Base-by-base conservation (phyloP, 106 monocot genomes). In the Dioscorea alata region DNA sequence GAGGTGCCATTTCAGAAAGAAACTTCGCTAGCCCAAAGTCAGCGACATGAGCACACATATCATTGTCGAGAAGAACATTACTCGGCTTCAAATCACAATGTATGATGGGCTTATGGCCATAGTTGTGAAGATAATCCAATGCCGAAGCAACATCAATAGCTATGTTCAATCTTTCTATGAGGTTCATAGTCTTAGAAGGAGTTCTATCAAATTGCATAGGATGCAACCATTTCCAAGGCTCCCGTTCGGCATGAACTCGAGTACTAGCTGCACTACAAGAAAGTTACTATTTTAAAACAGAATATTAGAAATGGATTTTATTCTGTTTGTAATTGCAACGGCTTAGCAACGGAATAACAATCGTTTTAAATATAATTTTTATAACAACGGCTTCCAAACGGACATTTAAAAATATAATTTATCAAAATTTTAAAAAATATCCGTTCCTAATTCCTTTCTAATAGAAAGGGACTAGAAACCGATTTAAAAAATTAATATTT, bases 21-120 rank as follows among this genome's bases (percentile, higher is more conserved):
- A 73, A 54, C 64, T 23, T 73, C 32, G 73, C 63, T 54, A 73
- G 23, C 15, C 73, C 73, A 42, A 73, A 73, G 33, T 73, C 73
- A 20, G 33, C 21, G 4, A 73, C 21, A 57, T 57, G 64, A 4
- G 73, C 63, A 10, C 18, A n/a, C 73, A 73, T 73, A 53, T 64
- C 22, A 6, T 52, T 32, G 31, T 65, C 64, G 12, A 73, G 56
- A 19, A 73, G 64, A 57, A 73, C 13, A 53, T 73, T 73, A 64
- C 34, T 64, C 8, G 73, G 73, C 52, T 73, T 73, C 20, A 73
- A 23, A 64, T 73, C 73, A 19, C 64, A 73, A 16, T 73, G 73
- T 4, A 72, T 31, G 16, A 72, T 52, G 0, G 72, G 72, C 8
- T 16, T 63, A n/a, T 7, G 19, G 15, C 73, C 63, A 23, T 57